Evolutionary conservation across 2,329 filamentous ascomycete genomes (phyloP).

Genomic region (Ophiostoma montium): DNA sequence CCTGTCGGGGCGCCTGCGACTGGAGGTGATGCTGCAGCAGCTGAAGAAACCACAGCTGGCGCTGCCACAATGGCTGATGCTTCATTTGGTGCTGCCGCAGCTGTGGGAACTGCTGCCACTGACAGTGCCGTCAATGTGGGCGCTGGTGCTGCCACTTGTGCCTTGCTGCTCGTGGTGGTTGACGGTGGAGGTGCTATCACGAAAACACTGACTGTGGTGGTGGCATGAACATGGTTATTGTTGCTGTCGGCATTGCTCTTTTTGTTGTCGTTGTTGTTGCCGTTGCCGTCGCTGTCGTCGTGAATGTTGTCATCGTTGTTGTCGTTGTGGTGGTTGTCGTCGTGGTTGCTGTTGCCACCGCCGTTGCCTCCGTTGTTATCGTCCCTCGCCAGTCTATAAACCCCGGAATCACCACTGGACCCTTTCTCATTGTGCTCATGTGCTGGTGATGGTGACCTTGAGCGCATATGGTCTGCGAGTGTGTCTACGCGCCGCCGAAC

Average conservation of each 20-base stretch:
- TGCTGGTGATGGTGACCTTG: no score
- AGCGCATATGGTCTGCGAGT: background rate
- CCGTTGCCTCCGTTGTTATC: background rate
- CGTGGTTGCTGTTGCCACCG: background rate
- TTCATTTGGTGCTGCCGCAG: background rate
- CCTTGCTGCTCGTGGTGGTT: conserved; percentile 2
- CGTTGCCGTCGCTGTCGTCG: background rate
- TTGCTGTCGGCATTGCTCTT: background rate
- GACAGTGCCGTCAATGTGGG: background rate
- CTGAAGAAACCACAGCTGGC: background rate
- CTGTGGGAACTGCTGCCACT: background rate
- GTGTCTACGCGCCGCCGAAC: conserved; percentile 8
- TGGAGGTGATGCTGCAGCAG: background rate
- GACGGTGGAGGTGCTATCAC: background rate
- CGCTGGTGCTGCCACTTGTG: background rate
- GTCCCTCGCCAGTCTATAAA: no score
- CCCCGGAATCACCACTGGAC: no score
- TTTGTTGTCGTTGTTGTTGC: background rate
- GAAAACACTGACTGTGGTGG: background rate
- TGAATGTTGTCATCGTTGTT: background rate
- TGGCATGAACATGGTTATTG: background rate
- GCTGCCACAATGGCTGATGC: background rate
- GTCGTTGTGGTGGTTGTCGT: background rate
- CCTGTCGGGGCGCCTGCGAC: no score
- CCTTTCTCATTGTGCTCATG: no score